phyloP scores from a whole-genome alignment of 2,329 filamentous ascomycete species.

The Hyphodiscus sp. region DNA sequence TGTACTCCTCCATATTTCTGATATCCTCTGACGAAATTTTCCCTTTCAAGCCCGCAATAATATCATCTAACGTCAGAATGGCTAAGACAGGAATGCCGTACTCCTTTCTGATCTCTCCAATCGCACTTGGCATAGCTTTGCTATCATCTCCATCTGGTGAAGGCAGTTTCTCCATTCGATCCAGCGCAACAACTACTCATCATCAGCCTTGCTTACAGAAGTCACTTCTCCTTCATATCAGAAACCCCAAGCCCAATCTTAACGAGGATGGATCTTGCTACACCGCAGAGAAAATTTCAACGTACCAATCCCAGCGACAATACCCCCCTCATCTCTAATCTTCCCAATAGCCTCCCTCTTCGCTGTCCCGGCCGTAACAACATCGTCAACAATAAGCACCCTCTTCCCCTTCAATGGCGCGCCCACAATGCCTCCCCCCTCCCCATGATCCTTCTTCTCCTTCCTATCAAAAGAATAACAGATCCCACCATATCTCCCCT shows the following conservation, averaged over 20 bases:
- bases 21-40: conserved; percentile 57
- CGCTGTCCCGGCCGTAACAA: conserved; percentile 91
- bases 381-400: conserved; percentile 90
- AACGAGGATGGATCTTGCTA: too few species aligned
- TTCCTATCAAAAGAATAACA: conserved; percentile 94
- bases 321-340: conserved; percentile 78
- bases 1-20: conserved; percentile 66
- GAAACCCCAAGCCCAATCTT: too few species aligned
- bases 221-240: too few species aligned
- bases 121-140: conserved; percentile 67
- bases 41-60: conserved; percentile 62
- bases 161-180: conserved; percentile 78
- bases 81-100: conserved; percentile 77
- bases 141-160: conserved; percentile 44
- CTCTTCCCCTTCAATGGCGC: conserved; percentile 77
- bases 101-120: conserved; percentile 78
- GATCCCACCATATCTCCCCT: conserved; percentile 57
- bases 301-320: conserved; percentile 64
- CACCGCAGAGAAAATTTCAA: background rate
- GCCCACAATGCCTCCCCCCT: conserved; percentile 89
- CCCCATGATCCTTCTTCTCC: conserved; percentile 92
- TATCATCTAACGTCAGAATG: conserved; percentile 78
- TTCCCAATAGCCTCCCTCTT: conserved; percentile 89
- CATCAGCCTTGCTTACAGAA: too few species aligned
- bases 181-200: conserved; percentile 66